Evolutionary conservation across 2,329 filamentous ascomycete species (phyloP).

Genomic region (Colletotrichum salicis): DNA sequence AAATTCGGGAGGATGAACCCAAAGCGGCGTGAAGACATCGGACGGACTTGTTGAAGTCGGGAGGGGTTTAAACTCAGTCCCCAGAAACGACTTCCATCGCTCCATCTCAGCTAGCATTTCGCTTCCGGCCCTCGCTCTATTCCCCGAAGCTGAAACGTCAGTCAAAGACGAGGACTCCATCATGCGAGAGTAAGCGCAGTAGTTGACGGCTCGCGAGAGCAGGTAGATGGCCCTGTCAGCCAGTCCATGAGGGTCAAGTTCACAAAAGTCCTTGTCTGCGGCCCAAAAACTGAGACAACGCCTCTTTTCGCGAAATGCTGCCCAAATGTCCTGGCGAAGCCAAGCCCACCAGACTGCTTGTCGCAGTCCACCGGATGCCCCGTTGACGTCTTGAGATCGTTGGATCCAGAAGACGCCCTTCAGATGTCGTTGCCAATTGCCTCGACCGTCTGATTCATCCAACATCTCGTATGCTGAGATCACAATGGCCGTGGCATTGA

Average conservation of each 20-base stretch:
- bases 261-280: constrained; percentile 58
- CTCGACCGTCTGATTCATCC: constrained; percentile 63
- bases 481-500: constrained; percentile 68
- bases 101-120: constrained; percentile 42
- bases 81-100: constrained; percentile 46
- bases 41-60: constrained; percentile 43
- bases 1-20: constrained; percentile 60
- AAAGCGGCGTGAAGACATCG: constrained; percentile 55
- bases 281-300: constrained; percentile 68
- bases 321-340: constrained; percentile 74
- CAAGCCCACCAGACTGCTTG: constrained; percentile 74
- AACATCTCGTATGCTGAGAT: constrained; percentile 75
- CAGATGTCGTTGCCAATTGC: constrained; percentile 69
- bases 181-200: constrained; percentile 57
- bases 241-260: constrained; percentile 64
- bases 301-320: constrained; percentile 68
- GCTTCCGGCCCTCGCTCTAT: constrained; percentile 33
- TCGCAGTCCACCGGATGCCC: constrained; percentile 65
- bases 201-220: constrained; percentile 67
- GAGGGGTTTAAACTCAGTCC: constrained; percentile 52
- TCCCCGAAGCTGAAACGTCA: constrained; percentile 26
- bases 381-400: constrained; percentile 69
- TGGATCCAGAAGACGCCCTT: constrained; percentile 75
- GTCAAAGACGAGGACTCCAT: constrained; percentile 14
- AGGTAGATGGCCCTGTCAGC: constrained; percentile 65